Conservation (phyloP, 345 rosid species). For the Eucalyptus polyanthemos region DNA sequence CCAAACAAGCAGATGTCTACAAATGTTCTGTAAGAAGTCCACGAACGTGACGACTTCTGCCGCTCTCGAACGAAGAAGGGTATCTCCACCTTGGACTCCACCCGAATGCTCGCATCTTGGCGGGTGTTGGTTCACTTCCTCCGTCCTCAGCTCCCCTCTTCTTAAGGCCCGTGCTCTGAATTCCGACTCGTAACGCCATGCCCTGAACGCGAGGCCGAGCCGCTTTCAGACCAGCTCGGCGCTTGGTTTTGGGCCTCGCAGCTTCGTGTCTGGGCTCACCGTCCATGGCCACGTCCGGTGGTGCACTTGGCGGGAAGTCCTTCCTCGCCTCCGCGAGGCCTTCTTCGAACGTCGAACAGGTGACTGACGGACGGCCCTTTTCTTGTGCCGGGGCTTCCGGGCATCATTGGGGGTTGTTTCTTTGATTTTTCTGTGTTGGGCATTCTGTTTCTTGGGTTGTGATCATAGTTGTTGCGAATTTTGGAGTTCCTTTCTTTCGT, state of each 20-base stretch:
- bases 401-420: neutral
- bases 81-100: constrained; percentile 8
- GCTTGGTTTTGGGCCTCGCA: constrained; percentile 8
- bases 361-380: neutral
- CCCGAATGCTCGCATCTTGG: constrained; percentile 3
- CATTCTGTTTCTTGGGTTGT: neutral
- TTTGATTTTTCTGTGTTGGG: neutral
- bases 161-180: neutral
- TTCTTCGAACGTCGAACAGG: constrained; percentile 50
- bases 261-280: constrained; percentile 25
- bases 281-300: constrained; percentile 27
- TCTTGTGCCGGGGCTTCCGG: neutral
- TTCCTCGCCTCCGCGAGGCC: constrained; percentile 70
- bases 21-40: neutral
- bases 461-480: neutral
- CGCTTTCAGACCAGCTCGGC: constrained; percentile 21
- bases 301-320: constrained; percentile 17
- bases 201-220: neutral
- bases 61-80: neutral
- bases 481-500: neutral
- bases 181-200: neutral
- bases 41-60: neutral
- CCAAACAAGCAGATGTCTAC: neutral
- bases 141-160: constrained; percentile 6
- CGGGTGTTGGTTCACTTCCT: neutral